Percentiles rank a stretch among this genome's conserved stretches.
Evolutionary conservation across 140 eudicot species (phyloP).

Genomic region (Eryngium alpinum): DNA sequence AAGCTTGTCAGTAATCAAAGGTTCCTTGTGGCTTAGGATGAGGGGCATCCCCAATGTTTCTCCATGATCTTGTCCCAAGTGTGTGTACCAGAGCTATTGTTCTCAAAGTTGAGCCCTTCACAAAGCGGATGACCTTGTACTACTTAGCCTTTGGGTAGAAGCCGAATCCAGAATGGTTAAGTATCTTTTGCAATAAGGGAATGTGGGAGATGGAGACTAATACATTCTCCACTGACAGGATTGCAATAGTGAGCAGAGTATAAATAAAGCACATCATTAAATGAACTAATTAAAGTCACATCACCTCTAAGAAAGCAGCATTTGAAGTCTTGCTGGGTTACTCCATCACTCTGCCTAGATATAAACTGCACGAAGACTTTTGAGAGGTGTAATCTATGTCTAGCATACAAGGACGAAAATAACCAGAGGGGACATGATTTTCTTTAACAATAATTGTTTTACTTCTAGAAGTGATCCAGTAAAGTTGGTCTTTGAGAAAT

Average conservation of each 20-base stretch:
- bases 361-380: conserved; percentile 14
- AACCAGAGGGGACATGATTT: not conserved
- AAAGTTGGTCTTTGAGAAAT: conserved; percentile 27
- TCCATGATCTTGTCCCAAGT: conserved; percentile 29
- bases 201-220: conserved; percentile 17
- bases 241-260: conserved; percentile 22
- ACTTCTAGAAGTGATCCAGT: conserved; percentile 12
- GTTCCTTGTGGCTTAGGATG: conserved; percentile 13
- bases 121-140: conserved; percentile 36
- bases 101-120: conserved; percentile 9
- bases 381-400: conserved; percentile 12
- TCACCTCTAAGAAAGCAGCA: not conserved
- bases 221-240: conserved; percentile 29
- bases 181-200: not conserved
- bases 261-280: conserved; percentile 36
- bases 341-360: not conserved
- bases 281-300: conserved; percentile 21
- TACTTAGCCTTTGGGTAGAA: conserved; percentile 22
- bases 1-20: conserved; percentile 23
- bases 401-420: conserved; percentile 11
- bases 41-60: conserved; percentile 25
- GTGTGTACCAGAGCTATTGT: conserved; percentile 23
- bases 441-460: conserved; percentile 24
- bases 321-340: conserved; percentile 7
- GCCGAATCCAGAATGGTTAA: conserved; percentile 28